Evolutionary conservation across 1,139 yeast genomes (phyloP), one percentile per base, ranked within the genome.

Genomic region (Lodderomyces beijingensis): DNA sequence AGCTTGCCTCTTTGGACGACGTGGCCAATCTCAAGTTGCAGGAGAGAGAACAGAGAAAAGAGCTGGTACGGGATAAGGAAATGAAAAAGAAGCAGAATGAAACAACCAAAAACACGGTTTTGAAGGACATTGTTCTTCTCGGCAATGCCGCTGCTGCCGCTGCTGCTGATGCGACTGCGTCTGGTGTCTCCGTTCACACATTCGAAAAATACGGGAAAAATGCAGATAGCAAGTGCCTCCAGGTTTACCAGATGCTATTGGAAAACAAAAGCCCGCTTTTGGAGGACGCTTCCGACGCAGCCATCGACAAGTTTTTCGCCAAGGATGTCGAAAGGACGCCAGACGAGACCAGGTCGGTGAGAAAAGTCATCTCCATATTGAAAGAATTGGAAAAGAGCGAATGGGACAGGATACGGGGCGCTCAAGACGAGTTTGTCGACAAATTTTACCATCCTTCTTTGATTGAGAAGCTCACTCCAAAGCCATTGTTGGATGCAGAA

Each of bases 291-390:
- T 24, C 24, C 4, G 20, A 37, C 5, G 55, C 45, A 16, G 42
- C 47, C 5, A 47, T 57, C 16, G 35, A 41, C 18, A 39, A 41
- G 20, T 59, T 53, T 38, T 50, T 66, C 32, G 33, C 51, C 23
- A 68, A 70, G 45, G 56, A 65, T 42, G 62, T 57, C 27, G 74
- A 59, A 40, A 28, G 44, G 62, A 12, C 52, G 51, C 26, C 34
- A 9, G 61, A 57, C 15, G 75, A 68, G 32, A 57, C 60, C 33
- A 62, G 65, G 35, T 53, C 62, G 28, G 64, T 67, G 12, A 57
- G 70, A 30, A 68, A 66, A 28, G 69, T 77, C 29, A 75, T 75
- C 55, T 74, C 76, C 47, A 58, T 75, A 19, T 60, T 79, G 32
- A 64, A 70, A 16, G 84, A 77, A 50, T 53, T 80, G 30, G 70